Base-by-base conservation (phyloP, 202 grass and related monocot genomes). In the Bolboschoenoplectus hybrid region DNA sequence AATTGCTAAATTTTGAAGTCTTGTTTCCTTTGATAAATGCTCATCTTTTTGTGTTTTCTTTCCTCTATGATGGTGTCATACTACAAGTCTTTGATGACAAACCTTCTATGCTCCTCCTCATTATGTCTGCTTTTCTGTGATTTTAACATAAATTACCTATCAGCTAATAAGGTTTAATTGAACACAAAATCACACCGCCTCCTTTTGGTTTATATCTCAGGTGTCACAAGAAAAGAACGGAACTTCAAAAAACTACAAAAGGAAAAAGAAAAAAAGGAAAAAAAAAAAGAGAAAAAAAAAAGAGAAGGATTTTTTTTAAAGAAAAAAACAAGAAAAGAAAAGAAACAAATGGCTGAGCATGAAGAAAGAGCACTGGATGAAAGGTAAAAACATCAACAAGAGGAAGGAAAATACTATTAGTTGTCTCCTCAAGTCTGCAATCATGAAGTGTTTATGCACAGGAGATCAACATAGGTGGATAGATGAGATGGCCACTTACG, bases 371-470 rank as follows among this genome's bases (percentile, higher is more conserved):
- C 9, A 58, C 56, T 36, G 41, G 63, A 67, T 82, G 61, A 82
- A 20, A 26, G 35, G 8, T 43, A 20, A 84, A 44, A 57, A 36
- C 75, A 43, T 17, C 35, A 58, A 43, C 75, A 80, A 80, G 81
- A 67, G 81, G 62, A 68, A 51, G 62, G 36, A 16, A 70, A 84
- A 36, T 26, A 36, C 11, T 19, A 57, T 40, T 56, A 39, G 51
- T 52, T 56, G 58, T 53, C 49, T 84, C 46, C 63, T 87, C 66
- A 47, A 52, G 76, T 74, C 56, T 6, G 94, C 91, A 84, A 73
- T 87, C 81, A 97, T 97, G 93, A 93, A 99, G 90, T 99, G 93
- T 80, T 85, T 96, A 85, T 99, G 97, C 89, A 96, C 93, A 16
- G 89, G 93, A 44, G 92, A 99, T 83, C 97, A 99, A 89, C 81